Base-by-base conservation (phyloP, 495 filamentous ascomycete species). In the Podospora pseudopauciseta region DNA sequence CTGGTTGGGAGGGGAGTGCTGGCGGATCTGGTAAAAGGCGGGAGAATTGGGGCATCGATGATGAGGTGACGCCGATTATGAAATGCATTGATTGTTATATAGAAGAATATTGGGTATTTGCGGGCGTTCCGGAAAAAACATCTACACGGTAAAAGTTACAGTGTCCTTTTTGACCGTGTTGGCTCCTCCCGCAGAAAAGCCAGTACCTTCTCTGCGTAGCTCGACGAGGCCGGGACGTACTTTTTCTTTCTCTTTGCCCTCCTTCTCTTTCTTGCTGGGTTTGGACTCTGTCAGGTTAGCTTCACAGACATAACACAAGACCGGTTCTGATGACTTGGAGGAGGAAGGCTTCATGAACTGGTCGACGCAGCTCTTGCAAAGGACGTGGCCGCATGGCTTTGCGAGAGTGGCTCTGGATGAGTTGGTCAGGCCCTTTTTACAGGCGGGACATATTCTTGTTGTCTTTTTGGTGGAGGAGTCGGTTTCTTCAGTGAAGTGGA, bases 311-410 rank as follows among this genome's bases (percentile, higher is more conserved):
- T 92, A 98, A 76, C 95, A 99, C 53, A 84, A 80, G 0, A 94
- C 75, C 7, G 78, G 80, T 56, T 86, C 84, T 16, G 82, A 79
- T 49, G 39, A 49, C 7, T 16, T 16, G 57, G 87, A 85, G 57
- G 87, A 85, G 6, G 79, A 73, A 0, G 88, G 85, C 23, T 82
- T 87, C 87, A 98, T 92, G 77, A 99, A 97, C 73, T 95, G 92
- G 57, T 87, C 86, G 3, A 92, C 91, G 74, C 95, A 99, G 19
- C 88, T 92, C 68, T 91, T 89, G 79, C 95, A 99, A 6, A 97
- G 82, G 3, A 98, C 92, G 73, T 99, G 95, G 0, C 95, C 95
- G 74, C 95, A 99, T 0, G 94, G 93, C 78, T 93, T 95, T 2
- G 93, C 91, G 13, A 99, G 81, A 78, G 91, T 88, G 9, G 93